Conservation (phyloP, 179 eudicot genomes). For the Beta macrorhiza region DNA sequence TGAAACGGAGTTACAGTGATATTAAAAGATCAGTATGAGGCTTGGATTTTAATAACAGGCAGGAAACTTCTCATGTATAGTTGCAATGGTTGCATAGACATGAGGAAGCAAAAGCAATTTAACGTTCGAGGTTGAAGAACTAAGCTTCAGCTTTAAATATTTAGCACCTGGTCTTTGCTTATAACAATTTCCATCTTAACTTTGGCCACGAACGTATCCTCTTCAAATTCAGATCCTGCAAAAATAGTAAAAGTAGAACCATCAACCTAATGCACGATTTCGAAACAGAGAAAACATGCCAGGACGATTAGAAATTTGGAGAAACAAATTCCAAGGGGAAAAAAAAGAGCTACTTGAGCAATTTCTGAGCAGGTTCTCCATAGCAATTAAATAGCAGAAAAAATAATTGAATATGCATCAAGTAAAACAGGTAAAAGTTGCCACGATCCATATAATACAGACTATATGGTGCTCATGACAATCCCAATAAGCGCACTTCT, state of each 20-base stretch:
- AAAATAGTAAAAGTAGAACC: constrained; percentile 12
- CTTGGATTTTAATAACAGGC: background rate
- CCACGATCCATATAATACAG: background rate
- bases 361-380: background rate
- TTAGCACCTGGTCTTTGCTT: constrained; percentile 80
- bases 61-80: background rate
- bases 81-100: background rate
- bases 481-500: constrained; percentile 1
- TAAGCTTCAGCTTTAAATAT: background rate
- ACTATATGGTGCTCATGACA: background rate
- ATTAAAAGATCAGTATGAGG: background rate
- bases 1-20: constrained; percentile 25
- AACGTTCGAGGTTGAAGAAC: constrained; percentile 1
- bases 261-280: background rate
- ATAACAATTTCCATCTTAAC: constrained; percentile 88
- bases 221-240: constrained; percentile 85
- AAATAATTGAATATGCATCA: background rate
- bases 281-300: background rate
- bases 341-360: background rate
- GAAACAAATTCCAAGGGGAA: background rate
- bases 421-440: background rate
- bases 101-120: background rate
- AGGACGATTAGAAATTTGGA: background rate
- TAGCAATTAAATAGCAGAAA: background rate
- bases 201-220: constrained; percentile 72